phyloP scores from a whole-genome alignment of 2,329 filamentous ascomycete genomes.

The Fusarium bulbicola region DNA sequence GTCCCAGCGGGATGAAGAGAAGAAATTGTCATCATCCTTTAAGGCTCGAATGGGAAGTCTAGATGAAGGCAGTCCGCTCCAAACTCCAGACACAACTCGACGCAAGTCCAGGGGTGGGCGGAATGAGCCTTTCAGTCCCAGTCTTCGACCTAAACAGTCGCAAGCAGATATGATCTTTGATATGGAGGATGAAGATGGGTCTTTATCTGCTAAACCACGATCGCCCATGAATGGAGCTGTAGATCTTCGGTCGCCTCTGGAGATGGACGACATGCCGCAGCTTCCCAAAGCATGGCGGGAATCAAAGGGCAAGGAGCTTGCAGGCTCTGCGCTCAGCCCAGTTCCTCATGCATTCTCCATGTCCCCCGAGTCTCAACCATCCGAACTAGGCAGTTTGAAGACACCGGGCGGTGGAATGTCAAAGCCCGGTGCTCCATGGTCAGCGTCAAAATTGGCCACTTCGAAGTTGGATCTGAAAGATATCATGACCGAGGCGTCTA shows the following conservation, averaged over 20 bases:
- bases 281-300: slow-evolving; percentile 46
- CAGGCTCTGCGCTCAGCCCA: slow-evolving; percentile 19
- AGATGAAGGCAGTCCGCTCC: slow-evolving; percentile 64
- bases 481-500: slow-evolving; percentile 72
- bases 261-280: slow-evolving; percentile 43
- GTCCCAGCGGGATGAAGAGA: slow-evolving; percentile 72
- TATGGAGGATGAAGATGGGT: slow-evolving; percentile 82
- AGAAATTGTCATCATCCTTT: slow-evolving; percentile 67
- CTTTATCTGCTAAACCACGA: slow-evolving; percentile 43
- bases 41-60: slow-evolving; percentile 69
- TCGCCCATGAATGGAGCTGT: slow-evolving; percentile 35
- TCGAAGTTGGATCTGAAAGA: slow-evolving; percentile 78
- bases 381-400: slow-evolving; percentile 3
- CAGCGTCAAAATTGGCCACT: slow-evolving; percentile 59
- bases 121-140: slow-evolving; percentile 72
- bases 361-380: slow-evolving; percentile 26
- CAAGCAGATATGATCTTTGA: slow-evolving; percentile 85
- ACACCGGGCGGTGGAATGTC: slow-evolving; percentile 5
- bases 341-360: slow-evolving; percentile 27
- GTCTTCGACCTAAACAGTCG: slow-evolving; percentile 73
- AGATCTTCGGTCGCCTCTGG: slow-evolving; percentile 34
- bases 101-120: slow-evolving; percentile 56
- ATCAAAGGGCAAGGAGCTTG: slow-evolving; percentile 40
- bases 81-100: slow-evolving; percentile 56
- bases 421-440: slow-evolving; percentile 58